Conservation (phyloP, 495 filamentous ascomycete genomes). For the Podospora bellae-mahoneyi region DNA sequence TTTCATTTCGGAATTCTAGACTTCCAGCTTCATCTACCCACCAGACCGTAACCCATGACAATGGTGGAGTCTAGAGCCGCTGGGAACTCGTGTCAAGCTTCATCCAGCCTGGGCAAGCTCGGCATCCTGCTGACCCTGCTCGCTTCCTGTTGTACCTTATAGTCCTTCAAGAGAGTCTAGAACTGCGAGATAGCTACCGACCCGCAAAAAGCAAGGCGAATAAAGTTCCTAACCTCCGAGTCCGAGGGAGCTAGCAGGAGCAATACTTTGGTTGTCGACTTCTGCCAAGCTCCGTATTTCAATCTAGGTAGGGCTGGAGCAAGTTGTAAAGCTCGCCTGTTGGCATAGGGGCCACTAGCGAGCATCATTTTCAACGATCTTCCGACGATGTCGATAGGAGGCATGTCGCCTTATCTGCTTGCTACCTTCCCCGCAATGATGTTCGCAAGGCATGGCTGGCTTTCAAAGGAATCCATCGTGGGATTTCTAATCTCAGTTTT, state of each 20-base stretch:
- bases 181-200: not conserved
- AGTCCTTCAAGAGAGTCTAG: not conserved
- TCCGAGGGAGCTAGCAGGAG: not conserved
- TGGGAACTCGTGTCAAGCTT: not conserved
- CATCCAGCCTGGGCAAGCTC: not conserved
- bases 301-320: not conserved
- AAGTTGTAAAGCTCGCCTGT: not conserved
- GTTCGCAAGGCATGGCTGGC: not conserved
- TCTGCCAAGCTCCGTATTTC: not conserved
- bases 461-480: not conserved
- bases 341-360: not conserved
- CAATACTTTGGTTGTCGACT: not conserved
- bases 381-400: not conserved
- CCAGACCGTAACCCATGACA: not conserved
- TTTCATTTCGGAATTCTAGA: slow-evolving; percentile 24
- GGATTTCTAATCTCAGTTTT: not conserved
- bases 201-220: not conserved
- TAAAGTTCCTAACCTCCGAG: not conserved
- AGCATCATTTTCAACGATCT: not conserved
- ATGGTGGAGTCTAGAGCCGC: not conserved
- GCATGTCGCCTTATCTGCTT: slow-evolving; percentile 5
- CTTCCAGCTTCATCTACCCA: slow-evolving; percentile 18
- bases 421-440: slow-evolving; percentile 3
- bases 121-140: not conserved
- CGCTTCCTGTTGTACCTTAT: not conserved